Evolutionary conservation across 148 eudicot species (phyloP), one percentile per base, ranked within the genome.

Genomic region (Limonium bicolor): DNA sequence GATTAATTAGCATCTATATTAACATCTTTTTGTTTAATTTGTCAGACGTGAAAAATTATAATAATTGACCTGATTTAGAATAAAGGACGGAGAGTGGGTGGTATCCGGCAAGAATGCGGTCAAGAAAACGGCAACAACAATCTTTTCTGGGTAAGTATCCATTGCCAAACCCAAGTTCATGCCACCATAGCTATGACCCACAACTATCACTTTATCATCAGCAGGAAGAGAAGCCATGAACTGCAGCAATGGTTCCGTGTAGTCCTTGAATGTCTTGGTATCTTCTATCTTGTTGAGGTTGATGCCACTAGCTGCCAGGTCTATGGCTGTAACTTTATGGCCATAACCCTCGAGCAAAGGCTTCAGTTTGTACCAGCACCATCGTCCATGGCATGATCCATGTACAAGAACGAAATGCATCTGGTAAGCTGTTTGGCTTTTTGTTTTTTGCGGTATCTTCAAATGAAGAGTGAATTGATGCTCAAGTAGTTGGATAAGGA

Each of bases 281-380:
- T 65, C 65, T 18, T 56, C 36, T 8, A 67, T 30, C 10, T 40
- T 11, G 42, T 16, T 29, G 15, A 41, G 41, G 48, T 56, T 42
- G 11, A 56, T n/a, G 16, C 59, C 67, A 0, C 59, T 55, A 30
- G 62, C 62, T 9, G 55, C 46, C 46, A 61, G 46, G 46, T 66
- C 62, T 2, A 56, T 17, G 13, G 71, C 58, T 12, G 59, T 60
- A 16, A 51, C 51, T 15, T 31, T 41, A 41, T 64, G 59, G 15
- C 69, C 64, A n/a, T 35, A 40, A 17, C 31, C 30, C 46, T 56
- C 54, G 27, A 66, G 66, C 48, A 49, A 24, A 19, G 58, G 49
- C 14, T 30, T 60, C n/a, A 64, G 41, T 44, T 60, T 61, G 41
- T 50, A 58, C 69, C 69, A 64, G 32, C 46, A 48, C 69, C 69